Conservation (phyloP, 2,329 filamentous ascomycete genomes). For the Alternaria atra region DNA sequence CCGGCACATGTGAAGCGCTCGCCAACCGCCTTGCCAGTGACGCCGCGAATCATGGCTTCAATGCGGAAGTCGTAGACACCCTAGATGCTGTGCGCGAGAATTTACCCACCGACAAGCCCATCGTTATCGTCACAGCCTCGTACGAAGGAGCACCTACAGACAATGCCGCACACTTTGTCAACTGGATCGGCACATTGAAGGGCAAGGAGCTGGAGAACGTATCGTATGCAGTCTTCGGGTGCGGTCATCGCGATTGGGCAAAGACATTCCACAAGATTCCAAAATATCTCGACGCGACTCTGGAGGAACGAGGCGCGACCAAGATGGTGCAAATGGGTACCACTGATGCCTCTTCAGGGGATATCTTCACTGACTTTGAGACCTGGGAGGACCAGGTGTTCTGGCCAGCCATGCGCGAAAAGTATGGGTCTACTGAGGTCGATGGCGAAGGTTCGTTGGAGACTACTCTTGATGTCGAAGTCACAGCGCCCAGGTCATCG, state of each 20-base stretch:
- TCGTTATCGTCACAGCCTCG: conserved; percentile 52
- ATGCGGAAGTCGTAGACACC: conserved; percentile 44
- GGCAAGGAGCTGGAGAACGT: conserved; percentile 43
- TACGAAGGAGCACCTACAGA: conserved; percentile 57
- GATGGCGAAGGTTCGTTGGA: conserved; percentile 37
- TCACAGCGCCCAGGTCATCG: conserved; percentile 47
- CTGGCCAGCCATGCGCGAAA: conserved; percentile 48
- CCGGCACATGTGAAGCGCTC: conserved; percentile 54
- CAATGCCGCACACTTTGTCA: conserved; percentile 54
- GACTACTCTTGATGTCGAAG: conserved; percentile 41
- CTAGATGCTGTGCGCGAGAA: conserved; percentile 49
- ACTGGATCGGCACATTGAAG: conserved; percentile 49
- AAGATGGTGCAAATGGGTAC: conserved; percentile 44
- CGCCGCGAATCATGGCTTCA: conserved; percentile 49
- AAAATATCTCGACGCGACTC: conserved; percentile 44
- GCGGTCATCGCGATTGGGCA: conserved; percentile 55
- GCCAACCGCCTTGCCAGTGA: conserved; percentile 50
- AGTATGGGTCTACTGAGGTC: conserved; percentile 39
- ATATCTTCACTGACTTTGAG: conserved; percentile 55
- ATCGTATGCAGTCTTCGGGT: conserved; percentile 54
- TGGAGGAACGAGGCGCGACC: conserved; percentile 45
- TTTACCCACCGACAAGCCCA: conserved; percentile 48
- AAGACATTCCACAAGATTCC: conserved; percentile 55
- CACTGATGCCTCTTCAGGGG: conserved; percentile 50
- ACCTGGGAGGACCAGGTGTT: conserved; percentile 51